phyloP scores from a whole-genome alignment of 2,329 filamentous ascomycete genomes.

The Simplicillium sp. region DNA sequence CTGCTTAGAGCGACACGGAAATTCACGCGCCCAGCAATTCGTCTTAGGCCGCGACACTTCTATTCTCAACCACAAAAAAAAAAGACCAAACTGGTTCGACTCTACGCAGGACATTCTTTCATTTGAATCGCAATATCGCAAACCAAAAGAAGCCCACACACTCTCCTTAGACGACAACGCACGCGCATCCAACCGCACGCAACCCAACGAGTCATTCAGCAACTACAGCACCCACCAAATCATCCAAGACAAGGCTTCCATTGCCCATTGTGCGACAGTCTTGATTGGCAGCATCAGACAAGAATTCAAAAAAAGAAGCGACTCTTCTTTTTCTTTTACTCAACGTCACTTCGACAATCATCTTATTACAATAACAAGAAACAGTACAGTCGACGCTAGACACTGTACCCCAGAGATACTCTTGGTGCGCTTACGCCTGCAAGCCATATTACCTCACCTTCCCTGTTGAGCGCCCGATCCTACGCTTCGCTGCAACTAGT shows the following conservation, averaged over 20 bases:
- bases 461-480: too few species aligned
- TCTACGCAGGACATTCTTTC: not conserved
- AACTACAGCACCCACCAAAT: not conserved
- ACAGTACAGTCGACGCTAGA: too few species aligned
- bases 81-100: not conserved
- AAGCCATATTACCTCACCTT: too few species aligned
- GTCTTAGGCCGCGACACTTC: not conserved
- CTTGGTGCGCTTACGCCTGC: too few species aligned
- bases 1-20: too few species aligned
- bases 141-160: not conserved
- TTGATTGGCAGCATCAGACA: not conserved
- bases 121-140: not conserved
- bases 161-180: not conserved
- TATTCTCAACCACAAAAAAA: not conserved
- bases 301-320: not conserved
- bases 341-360: not conserved
- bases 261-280: not conserved
- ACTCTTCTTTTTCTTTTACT: not conserved
- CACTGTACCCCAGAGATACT: too few species aligned
- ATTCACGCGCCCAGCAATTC: too few species aligned
- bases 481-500: too few species aligned
- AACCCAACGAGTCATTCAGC: not conserved
- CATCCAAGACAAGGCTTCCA: not conserved
- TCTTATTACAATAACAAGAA: not conserved
- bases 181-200: not conserved